These are phyloP conservation scores for Phyllosticta citribraziliensis DNA, from an alignment of 2,329 filamentous ascomycete genomes.

Conservation along the genomic window DNA sequence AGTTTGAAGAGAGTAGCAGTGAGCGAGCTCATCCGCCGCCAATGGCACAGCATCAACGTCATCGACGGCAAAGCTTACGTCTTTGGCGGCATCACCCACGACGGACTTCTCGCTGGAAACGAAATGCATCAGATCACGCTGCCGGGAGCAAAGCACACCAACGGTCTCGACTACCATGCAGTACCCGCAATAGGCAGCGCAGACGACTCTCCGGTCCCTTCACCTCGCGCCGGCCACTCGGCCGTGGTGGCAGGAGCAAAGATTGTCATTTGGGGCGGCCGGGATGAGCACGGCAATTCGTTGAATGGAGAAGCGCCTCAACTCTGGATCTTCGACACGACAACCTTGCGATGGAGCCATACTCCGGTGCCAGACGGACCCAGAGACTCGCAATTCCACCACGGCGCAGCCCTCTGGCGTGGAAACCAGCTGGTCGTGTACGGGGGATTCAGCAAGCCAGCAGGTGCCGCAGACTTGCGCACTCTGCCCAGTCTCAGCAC, in stretches of 20 bases:
- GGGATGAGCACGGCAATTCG: slow-evolving; percentile 20
- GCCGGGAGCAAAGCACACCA: slow-evolving; percentile 17
- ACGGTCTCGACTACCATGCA: slow-evolving; percentile 32
- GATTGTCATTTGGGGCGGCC: slow-evolving; percentile 32
- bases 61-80: slow-evolving; percentile 35
- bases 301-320: slow-evolving; percentile 25
- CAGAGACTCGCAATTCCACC: slow-evolving; percentile 12
- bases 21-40: slow-evolving; percentile 22
- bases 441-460: slow-evolving; percentile 17
- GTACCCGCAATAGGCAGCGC: slow-evolving; percentile 29
- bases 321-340: slow-evolving; percentile 33
- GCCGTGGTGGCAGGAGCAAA: slow-evolving; percentile 31
- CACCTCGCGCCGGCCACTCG: slow-evolving; percentile 28
- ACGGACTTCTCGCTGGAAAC: slow-evolving; percentile 29
- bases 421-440: slow-evolving; percentile 18
- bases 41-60: slow-evolving; percentile 32
- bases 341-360: slow-evolving; percentile 19
- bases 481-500: slow-evolving; percentile 7
- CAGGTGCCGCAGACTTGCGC: slow-evolving; percentile 12
- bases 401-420: slow-evolving; percentile 16
- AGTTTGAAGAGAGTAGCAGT: slow-evolving; percentile 33
- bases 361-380: slow-evolving; percentile 10
- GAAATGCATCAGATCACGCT: slow-evolving; percentile 34
- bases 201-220: slow-evolving; percentile 23
- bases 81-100: slow-evolving; percentile 32